Evolutionary conservation across 164 flowering plant species (phyloP).

Genomic region (Paratinospora sagittata): DNA sequence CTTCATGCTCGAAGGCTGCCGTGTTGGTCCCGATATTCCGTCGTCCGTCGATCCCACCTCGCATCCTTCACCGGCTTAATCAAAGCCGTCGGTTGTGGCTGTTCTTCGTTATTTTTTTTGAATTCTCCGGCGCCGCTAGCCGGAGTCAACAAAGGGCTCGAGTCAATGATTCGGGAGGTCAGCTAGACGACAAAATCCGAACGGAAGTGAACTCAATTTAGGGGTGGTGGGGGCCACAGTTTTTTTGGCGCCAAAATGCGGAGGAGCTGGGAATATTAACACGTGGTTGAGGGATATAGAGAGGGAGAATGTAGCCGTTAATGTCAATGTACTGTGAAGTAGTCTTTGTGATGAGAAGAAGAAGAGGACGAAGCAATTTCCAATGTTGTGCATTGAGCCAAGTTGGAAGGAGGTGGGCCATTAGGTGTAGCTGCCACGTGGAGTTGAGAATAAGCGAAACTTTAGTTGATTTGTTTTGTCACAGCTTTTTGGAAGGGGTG

Average conservation of each 20-base stretch:
- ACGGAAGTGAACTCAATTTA: no score
- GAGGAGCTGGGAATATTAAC: background rate
- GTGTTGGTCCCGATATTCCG: conserved; percentile 76
- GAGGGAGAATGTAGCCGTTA: conserved; percentile 20
- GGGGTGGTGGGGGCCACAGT: background rate
- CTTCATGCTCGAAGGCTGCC: conserved; percentile 97
- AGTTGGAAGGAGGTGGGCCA: no score
- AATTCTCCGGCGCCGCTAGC: background rate
- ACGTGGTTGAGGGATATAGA: background rate
- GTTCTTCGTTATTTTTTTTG: background rate
- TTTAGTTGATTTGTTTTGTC: no score
- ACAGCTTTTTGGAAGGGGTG: no score
- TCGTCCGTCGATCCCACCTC: conserved; percentile 79
- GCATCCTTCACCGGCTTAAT: conserved; percentile 57
- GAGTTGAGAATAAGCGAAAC: background rate
- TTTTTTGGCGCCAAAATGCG: conserved; percentile 8
- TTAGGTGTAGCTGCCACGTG: background rate
- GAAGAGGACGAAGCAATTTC: conserved; percentile 4
- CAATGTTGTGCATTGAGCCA: background rate
- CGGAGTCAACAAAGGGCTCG: background rate
- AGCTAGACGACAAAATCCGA: background rate
- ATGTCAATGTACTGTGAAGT: background rate
- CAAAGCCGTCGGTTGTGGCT: background rate
- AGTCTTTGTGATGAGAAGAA: background rate
- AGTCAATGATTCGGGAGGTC: background rate